A percentile compares a stretch with the other conserved stretches of the same genome.
Evolutionary conservation across 257 asterid species (phyloP).

Genomic region (Scutellaria galericulata): DNA sequence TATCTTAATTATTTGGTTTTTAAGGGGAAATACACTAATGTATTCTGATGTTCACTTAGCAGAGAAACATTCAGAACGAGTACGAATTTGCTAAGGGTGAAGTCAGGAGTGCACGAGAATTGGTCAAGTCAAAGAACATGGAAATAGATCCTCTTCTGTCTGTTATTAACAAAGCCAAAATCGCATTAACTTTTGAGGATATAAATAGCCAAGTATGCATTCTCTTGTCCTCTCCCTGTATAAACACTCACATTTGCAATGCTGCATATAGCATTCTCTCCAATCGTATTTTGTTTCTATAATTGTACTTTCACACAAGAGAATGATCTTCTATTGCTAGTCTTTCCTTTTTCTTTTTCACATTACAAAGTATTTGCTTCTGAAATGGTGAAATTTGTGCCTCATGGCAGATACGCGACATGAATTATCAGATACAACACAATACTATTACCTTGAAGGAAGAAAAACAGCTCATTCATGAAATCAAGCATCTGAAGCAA

Average conservation of each 20-base stretch:
- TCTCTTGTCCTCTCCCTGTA: background rate
- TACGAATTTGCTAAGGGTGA: slow-evolving; percentile 69
- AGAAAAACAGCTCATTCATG: slow-evolving; percentile 83
- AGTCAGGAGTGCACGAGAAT: slow-evolving; percentile 64
- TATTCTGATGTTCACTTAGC: slow-evolving; percentile 33
- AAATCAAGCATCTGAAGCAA: slow-evolving; percentile 90
- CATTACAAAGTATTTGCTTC: background rate
- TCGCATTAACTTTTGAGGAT: slow-evolving; percentile 81
- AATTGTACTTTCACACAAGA: too few relatives aligned
- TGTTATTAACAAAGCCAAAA: slow-evolving; percentile 82
- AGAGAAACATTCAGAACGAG: slow-evolving; percentile 71
- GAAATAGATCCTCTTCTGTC: slow-evolving; percentile 82
- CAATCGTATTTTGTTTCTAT: too few relatives aligned
- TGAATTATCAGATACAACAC: slow-evolving; percentile 82
- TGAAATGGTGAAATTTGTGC: slow-evolving; percentile 17
- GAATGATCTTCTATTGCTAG: too few relatives aligned
- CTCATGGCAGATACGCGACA: slow-evolving; percentile 57
- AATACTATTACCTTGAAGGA: slow-evolving; percentile 84
- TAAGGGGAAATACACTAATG: background rate
- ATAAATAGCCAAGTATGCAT: slow-evolving; percentile 72
- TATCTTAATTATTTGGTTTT: slow-evolving; percentile 19
- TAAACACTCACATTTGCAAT: background rate
- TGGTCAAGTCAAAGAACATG: slow-evolving; percentile 71
- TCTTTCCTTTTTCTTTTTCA: background rate
- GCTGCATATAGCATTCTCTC: too few relatives aligned